A percentile compares a stretch with the other conserved stretches of the same genome.
These are phyloP conservation scores for Ascochyta fabae DNA, from an alignment of 2,329 filamentous ascomycete genomes.

Conservation along the genomic window DNA sequence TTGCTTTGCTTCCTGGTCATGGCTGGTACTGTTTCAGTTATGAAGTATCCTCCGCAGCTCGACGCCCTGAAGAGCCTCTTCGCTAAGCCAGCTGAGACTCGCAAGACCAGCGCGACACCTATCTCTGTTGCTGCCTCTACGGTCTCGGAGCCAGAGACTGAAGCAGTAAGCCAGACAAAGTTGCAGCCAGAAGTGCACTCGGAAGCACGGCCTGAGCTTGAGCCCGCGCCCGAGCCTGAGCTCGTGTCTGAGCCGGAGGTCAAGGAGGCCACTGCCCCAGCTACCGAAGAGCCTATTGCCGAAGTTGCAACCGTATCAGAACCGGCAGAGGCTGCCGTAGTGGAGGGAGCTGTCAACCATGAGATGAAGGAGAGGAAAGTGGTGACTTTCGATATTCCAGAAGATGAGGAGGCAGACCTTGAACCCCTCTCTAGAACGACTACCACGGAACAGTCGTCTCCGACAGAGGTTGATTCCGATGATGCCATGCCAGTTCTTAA, in stretches of 20 bases:
- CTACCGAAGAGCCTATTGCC: neutral
- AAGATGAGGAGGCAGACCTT: conserved; percentile 39
- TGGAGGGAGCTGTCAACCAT: conserved; percentile 10
- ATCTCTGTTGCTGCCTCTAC: conserved; percentile 14
- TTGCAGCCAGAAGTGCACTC: neutral
- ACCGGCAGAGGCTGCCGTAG: conserved; percentile 11
- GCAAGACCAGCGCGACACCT: conserved; percentile 16
- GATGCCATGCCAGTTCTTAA: conserved; percentile 15
- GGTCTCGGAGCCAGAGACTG: neutral
- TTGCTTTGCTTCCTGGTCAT: conserved; percentile 20
- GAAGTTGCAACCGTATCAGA: conserved; percentile 14
- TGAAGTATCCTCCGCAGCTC: conserved; percentile 21
- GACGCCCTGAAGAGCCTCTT: conserved; percentile 26
- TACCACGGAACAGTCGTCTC: conserved; percentile 37
- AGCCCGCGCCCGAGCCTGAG: conserved; percentile 7
- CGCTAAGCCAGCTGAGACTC: conserved; percentile 18
- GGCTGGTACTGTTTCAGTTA: conserved; percentile 21
- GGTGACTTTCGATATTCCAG: conserved; percentile 41
- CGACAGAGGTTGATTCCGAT: conserved; percentile 25
- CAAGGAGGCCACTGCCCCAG: conserved; percentile 10
- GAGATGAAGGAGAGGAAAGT: conserved; percentile 44
- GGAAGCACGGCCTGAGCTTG: conserved; percentile 2
- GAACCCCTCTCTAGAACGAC: conserved; percentile 44
- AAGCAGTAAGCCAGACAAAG: neutral
- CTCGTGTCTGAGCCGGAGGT: neutral